A percentile compares a stretch with the other conserved stretches of the same genome.
Evolutionary conservation across 768 basidiomycete genomes (phyloP).

Genomic region (Suillus ampliporus): DNA sequence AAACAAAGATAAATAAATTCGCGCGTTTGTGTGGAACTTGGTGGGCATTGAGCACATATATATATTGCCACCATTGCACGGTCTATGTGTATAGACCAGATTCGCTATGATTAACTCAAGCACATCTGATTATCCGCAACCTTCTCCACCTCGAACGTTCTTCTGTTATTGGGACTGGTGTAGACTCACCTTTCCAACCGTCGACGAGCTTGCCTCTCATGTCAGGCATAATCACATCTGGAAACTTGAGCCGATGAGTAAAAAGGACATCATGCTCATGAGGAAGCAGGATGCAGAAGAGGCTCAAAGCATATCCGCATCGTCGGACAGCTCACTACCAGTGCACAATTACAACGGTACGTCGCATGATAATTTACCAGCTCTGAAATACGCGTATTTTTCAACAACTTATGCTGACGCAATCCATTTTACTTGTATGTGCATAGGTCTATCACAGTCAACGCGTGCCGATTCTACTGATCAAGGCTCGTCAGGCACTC

Average conservation of each 20-base stretch:
- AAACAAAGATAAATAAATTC: constrained; percentile 29
- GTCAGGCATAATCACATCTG: constrained; percentile 54
- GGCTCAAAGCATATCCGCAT: not conserved
- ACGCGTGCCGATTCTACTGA: not conserved
- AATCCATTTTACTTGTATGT: not conserved
- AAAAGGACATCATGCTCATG: constrained; percentile 49
- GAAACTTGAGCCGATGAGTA: constrained; percentile 47
- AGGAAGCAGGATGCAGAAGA: constrained; percentile 44
- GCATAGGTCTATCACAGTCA: not conserved
- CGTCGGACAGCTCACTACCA: not conserved
- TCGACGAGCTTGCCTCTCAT: constrained; percentile 49
- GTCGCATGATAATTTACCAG: not conserved
- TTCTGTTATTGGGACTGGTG: constrained; percentile 64
- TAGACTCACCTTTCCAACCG: constrained; percentile 43
- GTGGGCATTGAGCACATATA: too few species aligned
- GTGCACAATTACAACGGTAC: not conserved
- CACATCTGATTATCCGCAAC: constrained; percentile 13
- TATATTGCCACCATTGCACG: not conserved
- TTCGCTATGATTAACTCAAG: not conserved
- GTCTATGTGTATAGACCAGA: not conserved
- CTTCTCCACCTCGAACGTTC: constrained; percentile 21
- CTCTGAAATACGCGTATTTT: not conserved
- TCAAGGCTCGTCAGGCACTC: not conserved
- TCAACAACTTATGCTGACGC: not conserved
- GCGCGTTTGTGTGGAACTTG: not conserved